phyloP scores from a whole-genome alignment of 768 basidiomycete genomes.

The Candolleomyces eurysporus region DNA sequence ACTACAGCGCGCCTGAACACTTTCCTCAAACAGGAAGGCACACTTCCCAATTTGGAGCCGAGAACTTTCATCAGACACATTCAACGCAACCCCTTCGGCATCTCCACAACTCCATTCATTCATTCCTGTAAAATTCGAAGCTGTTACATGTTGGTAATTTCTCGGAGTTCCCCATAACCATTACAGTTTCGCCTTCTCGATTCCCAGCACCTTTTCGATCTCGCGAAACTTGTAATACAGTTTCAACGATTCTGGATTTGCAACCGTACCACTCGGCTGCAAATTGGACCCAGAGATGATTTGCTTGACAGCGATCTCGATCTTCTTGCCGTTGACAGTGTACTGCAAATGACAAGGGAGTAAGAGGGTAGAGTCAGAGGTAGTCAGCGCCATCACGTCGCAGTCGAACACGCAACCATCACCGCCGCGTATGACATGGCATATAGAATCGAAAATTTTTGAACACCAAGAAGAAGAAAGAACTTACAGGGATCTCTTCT shows the following conservation, averaged over 20 bases:
- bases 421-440: background rate
- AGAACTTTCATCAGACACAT: too few species aligned
- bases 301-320: slow-evolving; percentile 77
- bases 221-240: slow-evolving; percentile 64
- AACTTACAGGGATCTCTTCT: slow-evolving; percentile 65
- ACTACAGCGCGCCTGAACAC: too few species aligned
- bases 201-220: slow-evolving; percentile 32
- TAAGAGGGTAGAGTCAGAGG: background rate
- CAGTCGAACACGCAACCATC: background rate
- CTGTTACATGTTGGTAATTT: too few species aligned
- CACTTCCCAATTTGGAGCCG: too few species aligned
- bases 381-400: background rate
- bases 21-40: too few species aligned
- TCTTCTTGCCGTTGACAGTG: slow-evolving; percentile 76
- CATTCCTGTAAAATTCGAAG: too few species aligned
- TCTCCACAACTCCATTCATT: too few species aligned
- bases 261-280: slow-evolving; percentile 71
- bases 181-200: slow-evolving; percentile 16
- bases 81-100: too few species aligned
- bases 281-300: slow-evolving; percentile 66
- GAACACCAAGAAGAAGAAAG: background rate
- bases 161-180: background rate
- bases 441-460: background rate
- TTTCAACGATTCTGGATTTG: slow-evolving; percentile 65
- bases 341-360: slow-evolving; percentile 40